Percentiles rank a stretch among this genome's conserved stretches.
Conservation (phyloP, 176 grass and related monocot species). For the Olyra latifolia region DNA sequence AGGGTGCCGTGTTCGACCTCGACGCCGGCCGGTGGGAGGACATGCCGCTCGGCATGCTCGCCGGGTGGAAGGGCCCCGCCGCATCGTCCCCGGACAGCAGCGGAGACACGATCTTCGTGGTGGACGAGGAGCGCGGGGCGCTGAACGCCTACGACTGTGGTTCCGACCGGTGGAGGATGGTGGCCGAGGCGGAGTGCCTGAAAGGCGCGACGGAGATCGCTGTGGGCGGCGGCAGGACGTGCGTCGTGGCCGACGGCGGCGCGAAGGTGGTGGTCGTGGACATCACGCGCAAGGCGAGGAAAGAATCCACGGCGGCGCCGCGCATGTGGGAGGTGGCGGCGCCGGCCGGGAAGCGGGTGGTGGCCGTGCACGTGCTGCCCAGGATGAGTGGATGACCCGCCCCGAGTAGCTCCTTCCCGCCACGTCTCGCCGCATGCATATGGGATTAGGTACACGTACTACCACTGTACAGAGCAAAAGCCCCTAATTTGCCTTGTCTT, state of each 20-base stretch:
- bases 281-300: neutral
- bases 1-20: slow-evolving; percentile 69
- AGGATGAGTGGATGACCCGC: slow-evolving; percentile 70
- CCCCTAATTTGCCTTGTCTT: neutral
- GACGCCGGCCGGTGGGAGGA: slow-evolving; percentile 51
- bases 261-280: slow-evolving; percentile 55
- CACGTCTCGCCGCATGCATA: neutral
- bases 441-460: slow-evolving; percentile 24
- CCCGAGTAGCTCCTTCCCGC: slow-evolving; percentile 31
- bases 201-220: slow-evolving; percentile 66
- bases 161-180: slow-evolving; percentile 51
- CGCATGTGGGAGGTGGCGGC: slow-evolving; percentile 61
- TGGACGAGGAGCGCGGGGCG: slow-evolving; percentile 57
- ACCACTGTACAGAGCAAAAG: neutral
- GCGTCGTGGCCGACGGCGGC: slow-evolving; percentile 42
- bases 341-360: slow-evolving; percentile 62
- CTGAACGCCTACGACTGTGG: slow-evolving; percentile 58
- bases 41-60: slow-evolving; percentile 78
- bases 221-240: slow-evolving; percentile 42
- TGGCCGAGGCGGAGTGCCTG: slow-evolving; percentile 45
- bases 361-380: slow-evolving; percentile 74
- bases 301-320: neutral
- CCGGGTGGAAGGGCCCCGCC: slow-evolving; percentile 70
- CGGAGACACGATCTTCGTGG: slow-evolving; percentile 51
- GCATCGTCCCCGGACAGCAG: neutral